Percentiles rank a stretch among this genome's conserved stretches.
Conservation (phyloP, 495 filamentous ascomycete genomes). For the Aspergillus heteromorphus region DNA sequence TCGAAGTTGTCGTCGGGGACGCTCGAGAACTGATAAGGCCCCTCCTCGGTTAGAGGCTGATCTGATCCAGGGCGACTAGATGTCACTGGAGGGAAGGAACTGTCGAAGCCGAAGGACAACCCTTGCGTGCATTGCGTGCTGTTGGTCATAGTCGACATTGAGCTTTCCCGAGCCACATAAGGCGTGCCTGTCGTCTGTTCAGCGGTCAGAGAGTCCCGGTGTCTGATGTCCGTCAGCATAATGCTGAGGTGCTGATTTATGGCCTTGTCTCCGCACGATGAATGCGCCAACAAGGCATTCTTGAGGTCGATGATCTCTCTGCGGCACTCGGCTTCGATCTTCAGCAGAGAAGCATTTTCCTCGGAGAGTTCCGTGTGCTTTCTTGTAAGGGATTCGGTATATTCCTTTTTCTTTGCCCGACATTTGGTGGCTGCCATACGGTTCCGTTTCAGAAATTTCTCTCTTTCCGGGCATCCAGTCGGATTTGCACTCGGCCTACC, state of each 20-base stretch:
- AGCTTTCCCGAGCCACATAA: no score
- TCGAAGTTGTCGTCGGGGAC: neutral
- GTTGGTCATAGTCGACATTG: no score
- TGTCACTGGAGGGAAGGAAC: slow-evolving; percentile 25
- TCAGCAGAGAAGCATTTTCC: slow-evolving; percentile 60
- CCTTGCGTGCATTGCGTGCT: neutral
- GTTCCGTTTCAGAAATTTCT: slow-evolving; percentile 72
- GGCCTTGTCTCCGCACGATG: slow-evolving; percentile 51
- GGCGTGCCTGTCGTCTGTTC: neutral
- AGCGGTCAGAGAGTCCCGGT: slow-evolving; percentile 13
- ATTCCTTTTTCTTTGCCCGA: slow-evolving; percentile 78
- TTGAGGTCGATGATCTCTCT: slow-evolving; percentile 49
- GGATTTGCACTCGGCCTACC: neutral
- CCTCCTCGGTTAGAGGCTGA: slow-evolving; percentile 26
- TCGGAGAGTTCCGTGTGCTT: slow-evolving; percentile 36
- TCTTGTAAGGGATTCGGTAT: slow-evolving; percentile 52
- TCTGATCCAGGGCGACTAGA: slow-evolving; percentile 9
- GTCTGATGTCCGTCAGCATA: slow-evolving; percentile 38
- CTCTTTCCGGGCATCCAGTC: slow-evolving; percentile 16
- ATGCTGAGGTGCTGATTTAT: slow-evolving; percentile 46
- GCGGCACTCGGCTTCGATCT: slow-evolving; percentile 45
- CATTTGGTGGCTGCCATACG: slow-evolving; percentile 82
- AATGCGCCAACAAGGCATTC: slow-evolving; percentile 53
- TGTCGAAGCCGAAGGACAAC: slow-evolving; percentile 36
- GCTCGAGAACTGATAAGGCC: slow-evolving; percentile 24